A percentile compares a stretch with the other conserved stretches of the same genome.
phyloP scores from a whole-genome alignment of 2,329 filamentous ascomycete genomes.

The Ramichloridium luteum region DNA sequence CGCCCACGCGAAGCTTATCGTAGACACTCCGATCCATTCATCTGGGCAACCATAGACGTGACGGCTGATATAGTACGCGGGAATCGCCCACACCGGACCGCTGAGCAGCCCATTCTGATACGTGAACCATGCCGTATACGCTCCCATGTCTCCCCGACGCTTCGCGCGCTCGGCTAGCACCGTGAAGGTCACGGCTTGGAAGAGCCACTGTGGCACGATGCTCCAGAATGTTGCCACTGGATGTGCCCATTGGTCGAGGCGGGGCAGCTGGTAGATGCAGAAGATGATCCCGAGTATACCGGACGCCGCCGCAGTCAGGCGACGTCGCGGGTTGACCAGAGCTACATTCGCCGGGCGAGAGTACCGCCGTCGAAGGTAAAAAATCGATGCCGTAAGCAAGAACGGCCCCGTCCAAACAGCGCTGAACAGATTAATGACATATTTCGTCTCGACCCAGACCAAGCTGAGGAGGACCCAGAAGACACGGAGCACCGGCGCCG shows the following conservation, averaged over 20 bases:
- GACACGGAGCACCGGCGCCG: neutral
- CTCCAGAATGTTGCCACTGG: neutral
- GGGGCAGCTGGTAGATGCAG: neutral
- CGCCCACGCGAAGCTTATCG: neutral
- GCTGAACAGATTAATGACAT: constrained; percentile 1
- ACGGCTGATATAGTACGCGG: neutral
- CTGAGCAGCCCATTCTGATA: neutral
- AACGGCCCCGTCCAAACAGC: neutral
- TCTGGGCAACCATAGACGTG: neutral
- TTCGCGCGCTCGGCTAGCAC: neutral
- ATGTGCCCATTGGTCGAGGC: neutral
- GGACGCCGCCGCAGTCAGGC: neutral
- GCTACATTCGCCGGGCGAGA: neutral
- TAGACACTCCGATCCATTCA: neutral
- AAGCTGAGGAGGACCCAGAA: neutral
- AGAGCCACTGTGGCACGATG: neutral
- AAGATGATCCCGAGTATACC: neutral
- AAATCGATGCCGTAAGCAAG: neutral
- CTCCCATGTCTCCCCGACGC: neutral
- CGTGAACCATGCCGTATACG: neutral
- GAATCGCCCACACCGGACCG: neutral
- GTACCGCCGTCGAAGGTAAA: constrained; percentile 1
- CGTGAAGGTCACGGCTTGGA: neutral
- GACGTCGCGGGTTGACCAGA: neutral
- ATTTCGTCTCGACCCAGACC: neutral